A percentile compares a stretch with the other conserved stretches of the same genome.
Conservation (phyloP, 768 basidiomycete species). For the Suillus decipiens region DNA sequence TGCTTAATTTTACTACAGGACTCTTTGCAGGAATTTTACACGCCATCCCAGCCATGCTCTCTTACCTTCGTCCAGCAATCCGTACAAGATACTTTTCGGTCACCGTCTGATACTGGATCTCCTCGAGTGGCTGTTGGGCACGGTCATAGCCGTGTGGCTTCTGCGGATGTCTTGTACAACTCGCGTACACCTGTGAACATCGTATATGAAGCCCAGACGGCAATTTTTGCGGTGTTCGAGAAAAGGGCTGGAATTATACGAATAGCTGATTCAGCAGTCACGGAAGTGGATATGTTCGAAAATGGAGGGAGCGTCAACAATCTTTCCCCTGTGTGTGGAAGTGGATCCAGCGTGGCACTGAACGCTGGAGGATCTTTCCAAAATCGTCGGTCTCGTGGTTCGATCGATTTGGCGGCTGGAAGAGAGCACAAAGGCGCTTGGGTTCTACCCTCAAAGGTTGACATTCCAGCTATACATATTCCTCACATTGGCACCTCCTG, state of each 20-base stretch:
- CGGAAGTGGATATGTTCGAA: conserved; percentile 70
- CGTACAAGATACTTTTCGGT: conserved; percentile 52
- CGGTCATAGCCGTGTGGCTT: conserved; percentile 45
- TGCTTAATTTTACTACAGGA: not conserved
- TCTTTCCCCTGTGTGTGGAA: conserved; percentile 16
- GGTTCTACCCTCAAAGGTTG: conserved; percentile 28
- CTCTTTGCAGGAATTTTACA: conserved; percentile 76
- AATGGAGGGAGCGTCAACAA: conserved; percentile 14
- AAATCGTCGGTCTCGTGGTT: conserved; percentile 40
- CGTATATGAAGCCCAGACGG: conserved; percentile 70
- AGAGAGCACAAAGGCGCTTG: conserved; percentile 33
- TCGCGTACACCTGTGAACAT: conserved; percentile 35
- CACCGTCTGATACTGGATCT: conserved; percentile 41
- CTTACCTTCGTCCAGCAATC: conserved; percentile 72
- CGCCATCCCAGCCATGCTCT: conserved; percentile 65
- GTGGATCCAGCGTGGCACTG: conserved; percentile 25
- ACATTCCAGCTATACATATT: conserved; percentile 25
- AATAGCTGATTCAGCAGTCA: conserved; percentile 75
- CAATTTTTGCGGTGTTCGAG: conserved; percentile 82
- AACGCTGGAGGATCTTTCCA: conserved; percentile 24
- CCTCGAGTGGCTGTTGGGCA: conserved; percentile 23
- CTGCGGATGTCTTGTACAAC: conserved; percentile 32
- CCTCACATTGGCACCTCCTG: conserved; percentile 25
- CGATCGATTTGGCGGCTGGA: conserved; percentile 45
- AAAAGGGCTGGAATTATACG: conserved; percentile 88